Evolutionary conservation across 2,329 filamentous ascomycete genomes (phyloP).

Genomic region (Cladophialophora psammophila): DNA sequence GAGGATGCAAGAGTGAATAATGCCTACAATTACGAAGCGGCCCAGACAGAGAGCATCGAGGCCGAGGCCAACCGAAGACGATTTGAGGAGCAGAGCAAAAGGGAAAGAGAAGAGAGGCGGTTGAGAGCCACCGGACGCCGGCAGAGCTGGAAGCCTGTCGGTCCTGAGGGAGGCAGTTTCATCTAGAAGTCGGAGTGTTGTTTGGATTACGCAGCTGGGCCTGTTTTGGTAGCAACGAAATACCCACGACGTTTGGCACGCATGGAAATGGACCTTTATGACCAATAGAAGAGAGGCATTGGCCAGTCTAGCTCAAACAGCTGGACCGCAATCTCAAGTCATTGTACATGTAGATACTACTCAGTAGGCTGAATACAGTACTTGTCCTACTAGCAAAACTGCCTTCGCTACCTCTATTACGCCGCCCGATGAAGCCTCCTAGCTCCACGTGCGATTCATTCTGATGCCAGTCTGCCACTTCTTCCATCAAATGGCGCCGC

Average conservation of each 20-base stretch:
- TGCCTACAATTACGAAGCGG: conserved; percentile 7
- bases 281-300: conserved; percentile 16
- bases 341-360: conserved; percentile 18
- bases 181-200: conserved; percentile 11
- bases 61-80: conserved; percentile 30
- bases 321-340: conserved; percentile 6
- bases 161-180: conserved; percentile 23
- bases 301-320: background rate
- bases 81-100: conserved; percentile 39
- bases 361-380: conserved; percentile 7
- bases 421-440: background rate
- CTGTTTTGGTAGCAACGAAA: conserved; percentile 22
- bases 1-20: conserved; percentile 24
- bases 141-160: conserved; percentile 34
- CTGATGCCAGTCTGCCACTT: background rate
- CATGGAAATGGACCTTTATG: conserved; percentile 17
- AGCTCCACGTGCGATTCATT: background rate
- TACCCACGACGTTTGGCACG: conserved; percentile 23
- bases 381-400: background rate
- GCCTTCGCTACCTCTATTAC: background rate
- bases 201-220: conserved; percentile 15
- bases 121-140: conserved; percentile 32
- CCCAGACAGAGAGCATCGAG: conserved; percentile 16
- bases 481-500: background rate
- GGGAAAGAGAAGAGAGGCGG: conserved; percentile 38